Conservation (phyloP, 2,329 filamentous ascomycete species). For the Dactylellina haptotyla region DNA sequence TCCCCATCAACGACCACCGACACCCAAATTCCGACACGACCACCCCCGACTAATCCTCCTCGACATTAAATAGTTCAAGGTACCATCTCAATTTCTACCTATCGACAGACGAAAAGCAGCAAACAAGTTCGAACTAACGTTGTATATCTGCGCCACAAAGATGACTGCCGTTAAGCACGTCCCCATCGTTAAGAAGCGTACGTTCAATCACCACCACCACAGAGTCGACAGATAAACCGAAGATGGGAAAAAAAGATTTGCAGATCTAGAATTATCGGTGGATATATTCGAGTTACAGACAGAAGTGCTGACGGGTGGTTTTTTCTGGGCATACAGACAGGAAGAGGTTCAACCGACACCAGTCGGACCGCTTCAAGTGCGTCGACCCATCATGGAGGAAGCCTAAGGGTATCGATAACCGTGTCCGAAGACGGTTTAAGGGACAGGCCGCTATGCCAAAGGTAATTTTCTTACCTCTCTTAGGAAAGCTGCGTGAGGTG, state of each 20-base stretch:
- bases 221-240: constrained; percentile 47
- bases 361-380: constrained; percentile 96
- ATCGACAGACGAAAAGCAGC: constrained; percentile 7
- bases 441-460: constrained; percentile 96
- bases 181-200: constrained; percentile 99
- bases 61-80: constrained; percentile 42
- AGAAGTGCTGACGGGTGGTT: constrained; percentile 60
- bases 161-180: constrained; percentile 99
- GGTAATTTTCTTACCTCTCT: constrained; percentile 70
- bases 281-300: background rate
- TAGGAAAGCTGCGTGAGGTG: background rate
- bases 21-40: constrained; percentile 8
- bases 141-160: constrained; percentile 63
- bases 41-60: background rate
- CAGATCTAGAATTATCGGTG: background rate
- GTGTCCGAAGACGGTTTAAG: constrained; percentile 96
- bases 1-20: constrained; percentile 1
- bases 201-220: constrained; percentile 64
- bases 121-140: constrained; percentile 36
- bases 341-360: constrained; percentile 95
- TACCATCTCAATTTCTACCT: constrained; percentile 3
- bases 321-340: constrained; percentile 71
- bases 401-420: constrained; percentile 99
- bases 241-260: background rate
- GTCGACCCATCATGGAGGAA: constrained; percentile 94